These are phyloP conservation scores for Candida easanensis DNA, from an alignment of 805 yeast species.

Conservation along the genomic window DNA sequence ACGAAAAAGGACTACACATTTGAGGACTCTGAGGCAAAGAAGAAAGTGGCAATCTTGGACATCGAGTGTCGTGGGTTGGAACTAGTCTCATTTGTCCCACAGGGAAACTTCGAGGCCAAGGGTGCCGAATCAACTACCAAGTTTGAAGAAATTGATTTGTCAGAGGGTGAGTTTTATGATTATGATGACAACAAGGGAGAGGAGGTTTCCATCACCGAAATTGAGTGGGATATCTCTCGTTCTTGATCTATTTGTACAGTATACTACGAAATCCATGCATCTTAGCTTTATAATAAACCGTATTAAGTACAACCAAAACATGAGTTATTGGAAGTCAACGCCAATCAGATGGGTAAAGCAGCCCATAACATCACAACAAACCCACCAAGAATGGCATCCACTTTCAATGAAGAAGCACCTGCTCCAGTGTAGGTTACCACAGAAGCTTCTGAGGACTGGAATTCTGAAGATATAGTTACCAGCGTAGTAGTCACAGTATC, in stretches of 20 bases:
- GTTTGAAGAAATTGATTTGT: constrained; percentile 65
- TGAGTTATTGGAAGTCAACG: neutral
- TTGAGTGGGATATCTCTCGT: constrained; percentile 58
- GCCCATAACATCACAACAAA: neutral
- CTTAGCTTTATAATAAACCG: no score
- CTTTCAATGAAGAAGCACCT: constrained; percentile 1
- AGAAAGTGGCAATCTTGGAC: constrained; percentile 50
- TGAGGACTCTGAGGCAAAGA: constrained; percentile 33
- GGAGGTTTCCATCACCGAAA: constrained; percentile 79
- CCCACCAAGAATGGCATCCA: neutral
- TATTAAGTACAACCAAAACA: neutral
- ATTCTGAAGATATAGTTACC: constrained; percentile 4
- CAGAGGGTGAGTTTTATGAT: constrained; percentile 90
- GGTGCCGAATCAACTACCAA: constrained; percentile 50
- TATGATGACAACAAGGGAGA: constrained; percentile 81
- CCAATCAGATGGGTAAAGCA: no score
- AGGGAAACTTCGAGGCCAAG: constrained; percentile 55
- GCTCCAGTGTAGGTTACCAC: neutral
- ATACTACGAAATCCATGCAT: neutral
- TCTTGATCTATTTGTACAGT: constrained; percentile 4
- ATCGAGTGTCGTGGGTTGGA: constrained; percentile 89
- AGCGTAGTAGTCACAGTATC: constrained; percentile 1
- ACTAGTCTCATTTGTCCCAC: constrained; percentile 62
- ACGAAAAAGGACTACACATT: constrained; percentile 19
- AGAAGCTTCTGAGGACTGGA: neutral